A percentile compares a stretch with the other conserved stretches of the same genome.
Conservation (phyloP, 2,329 filamentous ascomycete species). For the Aphanocladium album region DNA sequence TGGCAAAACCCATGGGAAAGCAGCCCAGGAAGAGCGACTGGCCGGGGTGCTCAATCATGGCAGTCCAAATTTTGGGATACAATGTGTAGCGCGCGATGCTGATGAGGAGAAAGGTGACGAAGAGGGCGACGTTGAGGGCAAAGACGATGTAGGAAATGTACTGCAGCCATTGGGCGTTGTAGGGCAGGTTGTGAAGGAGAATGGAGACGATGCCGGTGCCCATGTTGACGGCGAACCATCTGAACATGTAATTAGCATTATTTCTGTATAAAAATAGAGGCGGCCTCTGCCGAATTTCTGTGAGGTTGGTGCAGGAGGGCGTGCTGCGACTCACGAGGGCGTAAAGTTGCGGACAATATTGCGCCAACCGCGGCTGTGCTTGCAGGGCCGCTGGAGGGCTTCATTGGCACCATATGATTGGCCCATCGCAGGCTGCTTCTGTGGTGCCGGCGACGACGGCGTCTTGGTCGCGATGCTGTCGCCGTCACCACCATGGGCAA, state of each 20-base stretch:
- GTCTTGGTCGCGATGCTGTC: neutral
- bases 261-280: too few relatives aligned
- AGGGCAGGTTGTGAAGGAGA: conserved; percentile 57
- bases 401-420: conserved; percentile 11
- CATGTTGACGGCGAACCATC: conserved; percentile 60
- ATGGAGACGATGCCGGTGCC: conserved; percentile 64
- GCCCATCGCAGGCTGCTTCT: conserved; percentile 14
- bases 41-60: conserved; percentile 61
- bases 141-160: conserved; percentile 59
- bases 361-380: conserved; percentile 36
- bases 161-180: conserved; percentile 51
- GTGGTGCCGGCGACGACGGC: neutral
- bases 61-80: conserved; percentile 60
- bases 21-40: conserved; percentile 66
- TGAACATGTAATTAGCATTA: conserved; percentile 14
- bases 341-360: conserved; percentile 49
- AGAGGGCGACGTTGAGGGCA: conserved; percentile 53
- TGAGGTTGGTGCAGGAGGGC: too few relatives aligned
- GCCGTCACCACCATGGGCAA: neutral
- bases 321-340: conserved; percentile 40
- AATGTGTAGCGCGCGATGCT: conserved; percentile 57
- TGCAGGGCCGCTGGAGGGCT: conserved; percentile 21
- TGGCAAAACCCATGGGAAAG: conserved; percentile 64
- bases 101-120: conserved; percentile 47
- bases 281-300: too few relatives aligned